A percentile compares a stretch with the other conserved stretches of the same genome.
phyloP scores from a whole-genome alignment of 2,329 filamentous ascomycete genomes.

The Cladosporium sphaerospermum region DNA sequence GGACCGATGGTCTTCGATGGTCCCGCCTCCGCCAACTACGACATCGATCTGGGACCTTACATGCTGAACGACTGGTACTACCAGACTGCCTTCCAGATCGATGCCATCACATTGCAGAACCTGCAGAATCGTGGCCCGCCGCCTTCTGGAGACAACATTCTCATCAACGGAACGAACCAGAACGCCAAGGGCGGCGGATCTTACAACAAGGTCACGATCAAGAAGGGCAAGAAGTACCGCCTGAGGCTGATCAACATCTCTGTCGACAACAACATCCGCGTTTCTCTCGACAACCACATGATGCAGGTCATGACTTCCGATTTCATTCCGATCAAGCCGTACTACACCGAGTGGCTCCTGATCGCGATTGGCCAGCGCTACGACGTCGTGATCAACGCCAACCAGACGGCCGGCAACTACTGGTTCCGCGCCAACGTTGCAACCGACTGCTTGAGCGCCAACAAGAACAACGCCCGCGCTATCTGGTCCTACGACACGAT shows the following conservation, averaged over 20 bases:
- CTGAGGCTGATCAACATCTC: conserved; percentile 43
- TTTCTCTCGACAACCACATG: conserved; percentile 31
- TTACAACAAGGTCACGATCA: conserved; percentile 28
- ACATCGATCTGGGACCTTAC: conserved; percentile 56
- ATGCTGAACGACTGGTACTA: conserved; percentile 56
- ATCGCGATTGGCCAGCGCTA: conserved; percentile 37
- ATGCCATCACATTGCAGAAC: conserved; percentile 28
- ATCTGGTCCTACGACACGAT: conserved; percentile 28
- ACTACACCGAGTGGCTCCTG: conserved; percentile 26
- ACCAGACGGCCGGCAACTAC: conserved; percentile 28
- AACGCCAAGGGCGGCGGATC: conserved; percentile 27
- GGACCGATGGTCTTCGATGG: conserved; percentile 59
- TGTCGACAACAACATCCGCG: conserved; percentile 39
- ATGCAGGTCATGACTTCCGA: conserved; percentile 33
- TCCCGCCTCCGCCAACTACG: conserved; percentile 53
- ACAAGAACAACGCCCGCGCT: conserved; percentile 26
- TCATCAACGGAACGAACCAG: conserved; percentile 37
- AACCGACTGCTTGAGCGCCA: conserved; percentile 29
- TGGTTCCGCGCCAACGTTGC: conserved; percentile 32
- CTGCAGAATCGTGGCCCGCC: conserved; percentile 28
- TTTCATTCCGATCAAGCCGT: conserved; percentile 32
- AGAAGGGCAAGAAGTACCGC: conserved; percentile 36
- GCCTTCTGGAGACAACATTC: conserved; percentile 46
- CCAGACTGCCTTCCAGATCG: conserved; percentile 20
- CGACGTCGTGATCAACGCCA: conserved; percentile 36